These are phyloP conservation scores for Russula virescens DNA, from an alignment of 768 basidiomycete species.

Conservation along the genomic window DNA sequence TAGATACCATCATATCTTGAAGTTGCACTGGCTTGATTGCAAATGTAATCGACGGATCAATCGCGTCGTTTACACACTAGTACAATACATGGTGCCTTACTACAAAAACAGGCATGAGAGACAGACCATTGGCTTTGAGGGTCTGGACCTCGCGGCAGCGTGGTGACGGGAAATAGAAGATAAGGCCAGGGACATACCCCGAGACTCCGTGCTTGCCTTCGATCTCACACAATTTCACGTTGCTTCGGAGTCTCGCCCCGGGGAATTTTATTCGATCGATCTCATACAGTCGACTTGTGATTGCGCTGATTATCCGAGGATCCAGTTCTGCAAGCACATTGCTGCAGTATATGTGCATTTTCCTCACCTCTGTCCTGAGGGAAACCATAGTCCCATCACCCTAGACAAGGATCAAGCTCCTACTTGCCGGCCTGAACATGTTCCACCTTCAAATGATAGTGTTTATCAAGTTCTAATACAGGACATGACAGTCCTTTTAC, in stretches of 20 bases:
- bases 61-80: background rate
- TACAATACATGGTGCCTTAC: background rate
- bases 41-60: background rate
- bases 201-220: background rate
- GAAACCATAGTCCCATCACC: background rate
- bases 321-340: conserved; percentile 3
- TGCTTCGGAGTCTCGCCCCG: background rate
- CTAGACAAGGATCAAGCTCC: background rate
- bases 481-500: too few relatives aligned
- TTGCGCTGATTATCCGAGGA: background rate
- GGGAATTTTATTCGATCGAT: background rate
- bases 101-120: background rate
- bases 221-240: background rate
- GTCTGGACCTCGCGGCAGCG: too few relatives aligned
- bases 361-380: background rate
- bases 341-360: background rate
- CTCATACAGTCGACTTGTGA: background rate
- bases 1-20: background rate
- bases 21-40: background rate
- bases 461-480: too few relatives aligned
- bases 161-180: background rate
- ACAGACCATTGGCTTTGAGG: background rate
- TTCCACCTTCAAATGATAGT: too few relatives aligned
- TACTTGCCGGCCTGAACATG: too few relatives aligned
- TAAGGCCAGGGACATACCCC: background rate